Conservation (phyloP, 208 protist genomes). For the Acanthamoeba healyi region DNA sequence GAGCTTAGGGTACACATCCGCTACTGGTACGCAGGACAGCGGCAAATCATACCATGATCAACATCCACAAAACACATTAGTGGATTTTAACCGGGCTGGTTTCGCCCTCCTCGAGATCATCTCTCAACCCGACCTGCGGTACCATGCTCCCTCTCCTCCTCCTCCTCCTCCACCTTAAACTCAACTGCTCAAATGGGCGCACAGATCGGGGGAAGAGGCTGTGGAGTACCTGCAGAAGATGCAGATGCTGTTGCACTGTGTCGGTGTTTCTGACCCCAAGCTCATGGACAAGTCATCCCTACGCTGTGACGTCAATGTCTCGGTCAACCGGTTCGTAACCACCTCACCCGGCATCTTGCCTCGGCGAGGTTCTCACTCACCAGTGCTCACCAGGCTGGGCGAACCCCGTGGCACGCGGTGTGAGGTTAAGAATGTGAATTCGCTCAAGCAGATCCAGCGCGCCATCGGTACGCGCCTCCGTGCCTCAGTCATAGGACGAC, state of each 20-base stretch:
- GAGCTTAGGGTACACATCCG: background rate
- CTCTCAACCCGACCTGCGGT: slow-evolving; percentile 82
- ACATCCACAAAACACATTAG: slow-evolving; percentile 65
- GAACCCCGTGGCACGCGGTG: slow-evolving; percentile 77
- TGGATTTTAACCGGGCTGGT: slow-evolving; percentile 90
- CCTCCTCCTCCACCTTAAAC: background rate
- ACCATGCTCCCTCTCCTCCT: background rate
- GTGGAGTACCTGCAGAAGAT: slow-evolving; percentile 83
- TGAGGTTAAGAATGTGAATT: slow-evolving; percentile 90
- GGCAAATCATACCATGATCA: slow-evolving; percentile 88
- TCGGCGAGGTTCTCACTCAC: too few species aligned
- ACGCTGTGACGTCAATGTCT: slow-evolving; percentile 89
- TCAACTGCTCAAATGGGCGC: background rate
- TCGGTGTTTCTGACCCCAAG: slow-evolving; percentile 80
- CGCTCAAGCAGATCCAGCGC: slow-evolving; percentile 71
- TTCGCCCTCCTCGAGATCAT: slow-evolving; percentile 89
- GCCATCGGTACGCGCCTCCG: slow-evolving; percentile 78
- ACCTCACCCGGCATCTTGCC: background rate
- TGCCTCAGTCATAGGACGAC: background rate
- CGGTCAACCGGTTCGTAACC: slow-evolving; percentile 61
- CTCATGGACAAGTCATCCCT: slow-evolving; percentile 86
- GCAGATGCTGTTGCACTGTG: slow-evolving; percentile 82
- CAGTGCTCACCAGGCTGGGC: background rate
- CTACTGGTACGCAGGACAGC: slow-evolving; percentile 82
- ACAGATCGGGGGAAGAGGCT: slow-evolving; percentile 78